A percentile compares a stretch with the other conserved stretches of the same genome.
Evolutionary conservation across 73 alveolate species (phyloP).

Genomic region (Paraurostyla sp.): DNA sequence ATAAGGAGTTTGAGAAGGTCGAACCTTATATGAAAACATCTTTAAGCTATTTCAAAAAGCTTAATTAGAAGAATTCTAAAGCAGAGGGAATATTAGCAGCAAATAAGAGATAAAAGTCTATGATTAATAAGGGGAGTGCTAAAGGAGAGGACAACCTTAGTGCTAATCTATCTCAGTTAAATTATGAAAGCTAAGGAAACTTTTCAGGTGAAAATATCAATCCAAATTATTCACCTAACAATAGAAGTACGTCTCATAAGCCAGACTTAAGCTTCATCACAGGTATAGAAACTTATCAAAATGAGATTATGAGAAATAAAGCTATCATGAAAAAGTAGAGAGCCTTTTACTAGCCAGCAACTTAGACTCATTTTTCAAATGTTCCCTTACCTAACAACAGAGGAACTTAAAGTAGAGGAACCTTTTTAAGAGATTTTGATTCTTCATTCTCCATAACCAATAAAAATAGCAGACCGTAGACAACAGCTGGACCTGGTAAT

Average conservation of each 20-base stretch:
- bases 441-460: neutral
- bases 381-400: too few relatives aligned
- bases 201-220: neutral
- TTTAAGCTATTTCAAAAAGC: neutral
- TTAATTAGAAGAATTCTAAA: neutral
- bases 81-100: too few relatives aligned
- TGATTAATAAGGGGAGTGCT: neutral
- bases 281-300: neutral
- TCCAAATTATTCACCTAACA: neutral
- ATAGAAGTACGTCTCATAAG: neutral
- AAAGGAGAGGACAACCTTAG: neutral
- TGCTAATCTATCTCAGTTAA: neutral
- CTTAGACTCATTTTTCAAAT: too few relatives aligned
- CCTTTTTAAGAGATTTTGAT: neutral
- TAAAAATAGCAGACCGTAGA: neutral
- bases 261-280: neutral
- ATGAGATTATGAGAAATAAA: neutral
- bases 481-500: neutral
- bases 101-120: neutral
- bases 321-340: neutral
- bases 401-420: too few relatives aligned
- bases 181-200: neutral
- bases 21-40: constrained; percentile 33
- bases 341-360: constrained; percentile 19
- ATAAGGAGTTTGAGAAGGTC: neutral